Percentiles rank a stretch among this genome's conserved stretches.
Evolutionary conservation across 2,329 filamentous ascomycete species (phyloP).

Genomic region (Fusarium mexicanum): DNA sequence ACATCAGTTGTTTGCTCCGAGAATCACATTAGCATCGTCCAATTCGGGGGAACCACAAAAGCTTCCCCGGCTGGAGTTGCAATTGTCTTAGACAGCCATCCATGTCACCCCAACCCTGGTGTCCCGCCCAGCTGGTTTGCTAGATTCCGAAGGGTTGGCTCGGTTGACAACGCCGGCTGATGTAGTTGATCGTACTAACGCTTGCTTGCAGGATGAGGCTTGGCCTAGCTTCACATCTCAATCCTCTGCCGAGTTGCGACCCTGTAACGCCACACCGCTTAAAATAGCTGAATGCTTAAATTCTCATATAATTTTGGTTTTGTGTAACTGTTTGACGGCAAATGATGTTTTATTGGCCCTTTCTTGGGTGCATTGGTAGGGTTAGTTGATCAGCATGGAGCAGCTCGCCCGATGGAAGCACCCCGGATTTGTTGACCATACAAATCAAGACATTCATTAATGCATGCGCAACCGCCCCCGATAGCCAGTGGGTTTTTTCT

Average conservation of each 20-base stretch:
- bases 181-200: conserved; percentile 19
- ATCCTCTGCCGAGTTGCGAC: neutral
- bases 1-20: neutral
- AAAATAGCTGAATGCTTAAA: conserved; percentile 7
- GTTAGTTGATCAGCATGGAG: neutral
- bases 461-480: neutral
- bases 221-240: conserved; percentile 26
- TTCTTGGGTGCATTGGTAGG: neutral
- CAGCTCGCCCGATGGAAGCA: neutral
- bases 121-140: conserved; percentile 34
- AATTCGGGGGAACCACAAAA: conserved; percentile 18
- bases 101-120: conserved; percentile 17
- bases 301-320: neutral
- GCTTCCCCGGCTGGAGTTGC: conserved; percentile 35
- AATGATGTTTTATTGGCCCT: neutral
- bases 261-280: conserved; percentile 26
- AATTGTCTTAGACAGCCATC: conserved; percentile 8
- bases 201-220: conserved; percentile 30
- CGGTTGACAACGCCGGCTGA: conserved; percentile 25
- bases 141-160: conserved; percentile 42
- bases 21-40: neutral
- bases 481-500: neutral
- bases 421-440: neutral
- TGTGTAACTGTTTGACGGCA: neutral
- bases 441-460: neutral